Conservation (phyloP, 441 rosid genomes). For the Omphalea diandra region DNA sequence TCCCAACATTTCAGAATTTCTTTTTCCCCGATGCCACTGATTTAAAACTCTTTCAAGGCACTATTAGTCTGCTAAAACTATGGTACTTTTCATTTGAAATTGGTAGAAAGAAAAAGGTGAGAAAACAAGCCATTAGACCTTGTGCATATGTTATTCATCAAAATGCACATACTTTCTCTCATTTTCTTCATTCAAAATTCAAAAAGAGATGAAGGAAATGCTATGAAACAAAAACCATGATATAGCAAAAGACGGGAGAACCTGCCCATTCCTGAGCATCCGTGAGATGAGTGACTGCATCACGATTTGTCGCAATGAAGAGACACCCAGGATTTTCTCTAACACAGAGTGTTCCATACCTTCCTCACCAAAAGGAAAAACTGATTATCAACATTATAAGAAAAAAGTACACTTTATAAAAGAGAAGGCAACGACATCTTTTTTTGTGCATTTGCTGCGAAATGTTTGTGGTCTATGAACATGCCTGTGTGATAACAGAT, state of each 20-base stretch:
- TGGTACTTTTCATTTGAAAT: neutral
- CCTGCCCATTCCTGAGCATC: conserved; percentile 97
- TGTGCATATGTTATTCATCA: neutral
- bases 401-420: neutral
- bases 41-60: neutral
- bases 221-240: neutral
- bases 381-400: too few species aligned
- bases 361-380: conserved; percentile 29
- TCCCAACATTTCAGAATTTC: neutral
- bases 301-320: conserved; percentile 90
- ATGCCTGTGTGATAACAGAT: neutral
- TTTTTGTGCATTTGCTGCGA: neutral
- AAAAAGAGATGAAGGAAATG: neutral
- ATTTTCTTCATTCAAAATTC: neutral
- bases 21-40: neutral
- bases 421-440: neutral
- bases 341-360: conserved; percentile 92
- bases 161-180: neutral
- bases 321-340: conserved; percentile 95
- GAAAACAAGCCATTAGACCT: neutral
- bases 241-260: conserved; percentile 24
- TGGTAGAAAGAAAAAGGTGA: neutral
- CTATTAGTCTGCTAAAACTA: neutral
- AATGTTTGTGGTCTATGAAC: neutral
- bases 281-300: conserved; percentile 88